A percentile compares a stretch with the other conserved stretches of the same genome.
Conservation (phyloP, 805 yeast species). For the Wickerhamiella azyma region DNA sequence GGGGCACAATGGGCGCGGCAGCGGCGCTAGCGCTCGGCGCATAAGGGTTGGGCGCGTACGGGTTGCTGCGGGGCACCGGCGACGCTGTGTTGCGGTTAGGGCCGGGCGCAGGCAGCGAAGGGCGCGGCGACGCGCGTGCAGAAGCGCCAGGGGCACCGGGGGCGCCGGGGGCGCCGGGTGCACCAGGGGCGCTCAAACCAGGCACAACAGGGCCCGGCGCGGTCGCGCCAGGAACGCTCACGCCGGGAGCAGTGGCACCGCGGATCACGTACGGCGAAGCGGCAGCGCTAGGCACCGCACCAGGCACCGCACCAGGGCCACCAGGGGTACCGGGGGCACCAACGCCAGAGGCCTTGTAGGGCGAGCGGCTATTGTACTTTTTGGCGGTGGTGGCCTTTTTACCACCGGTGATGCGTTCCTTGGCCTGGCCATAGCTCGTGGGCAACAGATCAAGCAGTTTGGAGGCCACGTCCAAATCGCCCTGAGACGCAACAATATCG, state of each 20-base stretch:
- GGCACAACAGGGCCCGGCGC: neutral
- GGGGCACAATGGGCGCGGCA: constrained; percentile 10
- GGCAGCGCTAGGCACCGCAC: constrained; percentile 12
- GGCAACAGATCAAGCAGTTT: constrained; percentile 61
- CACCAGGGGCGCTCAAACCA: neutral
- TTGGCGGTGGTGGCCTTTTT: neutral
- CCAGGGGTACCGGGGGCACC: constrained; percentile 1
- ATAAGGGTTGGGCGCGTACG: constrained; percentile 16
- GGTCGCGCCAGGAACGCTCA: no score
- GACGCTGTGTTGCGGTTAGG: neutral
- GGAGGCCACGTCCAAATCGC: constrained; percentile 70
- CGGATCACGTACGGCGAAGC: neutral
- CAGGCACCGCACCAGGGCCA: constrained; percentile 11
- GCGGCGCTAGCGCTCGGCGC: constrained; percentile 4
- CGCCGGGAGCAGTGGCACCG: neutral
- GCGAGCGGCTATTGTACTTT: neutral
- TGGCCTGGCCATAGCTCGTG: constrained; percentile 48
- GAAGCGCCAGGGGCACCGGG: neutral
- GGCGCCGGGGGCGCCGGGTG: neutral
- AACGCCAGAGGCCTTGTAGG: neutral
- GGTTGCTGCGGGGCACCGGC: constrained; percentile 3
- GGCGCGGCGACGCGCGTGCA: constrained; percentile 3
- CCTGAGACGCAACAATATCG: constrained; percentile 62
- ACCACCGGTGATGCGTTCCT: constrained; percentile 66
- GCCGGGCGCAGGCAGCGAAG: constrained; percentile 4